Evolutionary conservation across 176 grass and related monocot genomes (phyloP).

Genomic region (Puya raimondii): DNA sequence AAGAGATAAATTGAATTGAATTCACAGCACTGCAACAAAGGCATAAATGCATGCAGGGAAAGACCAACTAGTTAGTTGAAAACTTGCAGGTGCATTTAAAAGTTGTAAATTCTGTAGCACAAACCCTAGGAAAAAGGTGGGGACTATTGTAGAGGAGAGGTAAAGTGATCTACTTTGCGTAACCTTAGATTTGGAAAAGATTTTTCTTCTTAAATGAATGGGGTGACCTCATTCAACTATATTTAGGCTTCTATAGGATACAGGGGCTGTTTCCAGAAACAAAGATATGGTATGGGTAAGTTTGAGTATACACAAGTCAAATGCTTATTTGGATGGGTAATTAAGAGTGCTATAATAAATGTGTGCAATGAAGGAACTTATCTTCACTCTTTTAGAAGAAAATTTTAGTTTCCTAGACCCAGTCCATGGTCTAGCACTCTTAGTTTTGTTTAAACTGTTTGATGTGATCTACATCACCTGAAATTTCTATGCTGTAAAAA

Average conservation of each 20-base stretch:
- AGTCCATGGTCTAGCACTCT: neutral
- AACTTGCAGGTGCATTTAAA: conserved; percentile 4
- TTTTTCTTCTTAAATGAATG: neutral
- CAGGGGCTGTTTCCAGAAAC: neutral
- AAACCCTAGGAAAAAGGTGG: neutral
- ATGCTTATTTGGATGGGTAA: neutral
- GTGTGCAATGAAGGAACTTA: neutral
- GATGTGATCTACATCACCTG: too few relatives aligned
- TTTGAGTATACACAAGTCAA: neutral
- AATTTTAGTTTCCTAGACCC: neutral
- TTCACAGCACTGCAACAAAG: neutral
- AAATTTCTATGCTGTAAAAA: too few relatives aligned
- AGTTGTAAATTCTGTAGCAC: neutral
- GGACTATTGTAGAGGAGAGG: neutral
- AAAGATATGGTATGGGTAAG: neutral
- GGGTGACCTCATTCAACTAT: neutral
- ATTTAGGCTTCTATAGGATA: neutral
- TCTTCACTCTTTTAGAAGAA: neutral
- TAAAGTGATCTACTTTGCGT: too few relatives aligned
- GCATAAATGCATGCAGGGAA: conserved; percentile 2
- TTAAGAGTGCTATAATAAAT: neutral
- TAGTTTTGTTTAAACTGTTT: too few relatives aligned
- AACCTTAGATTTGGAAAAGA: too few relatives aligned
- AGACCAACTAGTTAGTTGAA: neutral
- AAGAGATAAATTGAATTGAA: neutral